Evolutionary conservation across 768 basidiomycete species (phyloP), one percentile per base, ranked within the genome.

Genomic region (Lactarius quietus): DNA sequence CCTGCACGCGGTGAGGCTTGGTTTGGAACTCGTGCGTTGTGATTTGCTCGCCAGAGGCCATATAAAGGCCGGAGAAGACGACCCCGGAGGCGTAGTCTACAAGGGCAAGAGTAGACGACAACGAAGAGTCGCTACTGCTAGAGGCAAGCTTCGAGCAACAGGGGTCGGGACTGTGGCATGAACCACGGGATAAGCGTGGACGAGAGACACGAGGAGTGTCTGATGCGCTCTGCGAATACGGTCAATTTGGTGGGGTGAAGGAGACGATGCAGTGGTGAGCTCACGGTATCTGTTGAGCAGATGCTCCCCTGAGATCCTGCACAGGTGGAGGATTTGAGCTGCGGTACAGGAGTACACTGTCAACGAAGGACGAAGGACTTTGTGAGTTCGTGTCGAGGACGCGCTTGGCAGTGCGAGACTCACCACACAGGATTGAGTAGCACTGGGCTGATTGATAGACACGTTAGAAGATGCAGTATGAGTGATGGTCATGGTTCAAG

Each of bases 11-110:
- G 9, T 14, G 36, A 9, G 43, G 14, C 29, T 61, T 65, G n/a
- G 18, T 54, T 54, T 57, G 33, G 39, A 62, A 57, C 17, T 58
- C 48, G 1, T 36, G 45, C 0, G 39, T 28, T 9, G 39, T 57
- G 31, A 58, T 45, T 39, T 6, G 33, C 33, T 61, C 64, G 36
- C 64, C 64, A 10, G 54, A 26, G 6, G 64, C 54, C 29, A 15
- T 33, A 38, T n/a, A 28, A 3, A 65, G 23, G 23, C 36, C 3
- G 33, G 56, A 53, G 31, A 62, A 58, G 56, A 57, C 20, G 26
- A 66, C 54, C 17, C 64, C 64, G 7, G 64, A 61, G 12, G 39
- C 23, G 36, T 55, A 43, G 60, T 65, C 64, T 29, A 48, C 59
- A 14, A 61, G 57, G 6, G 28, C 41, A 2, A 0, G 6, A 31